Base-by-base conservation (phyloP, 1,284 basidiomycete genomes). In the Wallemia hederae region DNA sequence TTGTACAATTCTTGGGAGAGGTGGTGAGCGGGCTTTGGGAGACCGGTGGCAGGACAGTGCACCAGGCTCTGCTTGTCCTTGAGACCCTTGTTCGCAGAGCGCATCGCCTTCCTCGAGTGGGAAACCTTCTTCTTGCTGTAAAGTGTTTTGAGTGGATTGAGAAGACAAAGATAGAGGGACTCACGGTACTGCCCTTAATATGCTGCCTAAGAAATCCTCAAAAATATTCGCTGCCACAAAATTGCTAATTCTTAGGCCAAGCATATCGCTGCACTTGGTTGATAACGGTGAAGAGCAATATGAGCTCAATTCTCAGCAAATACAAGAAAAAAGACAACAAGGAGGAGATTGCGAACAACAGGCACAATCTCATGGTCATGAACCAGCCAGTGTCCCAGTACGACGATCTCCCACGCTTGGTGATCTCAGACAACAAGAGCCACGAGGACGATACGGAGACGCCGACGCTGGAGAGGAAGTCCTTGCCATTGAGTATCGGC, bases 61-160 rank as follows among this genome's bases (percentile, higher is more conserved):
- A 88, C 85, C 66, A 97, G 78, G 70, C 91, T 91, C 96, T 28
- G 5, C 22, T 34, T 89, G 71, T 96, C 90, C 72, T 91, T 90
- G 66, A 96, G 73, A 0, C 90, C 90, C 72, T 97, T 97, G 72
- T 92, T 89, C 1, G 90, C 85, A 61, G 80, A 80, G 27, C 91
- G 78, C 90, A 96, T 96, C n/a, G 82, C 78, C 71, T 97, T 97
- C 59, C 86, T 76, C 27, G 87, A 90, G 71, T 96, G 91, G 0
- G 89, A 89, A 9, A 81, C 78, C 74, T 94, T 94, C 72, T 83
- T 85, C 74, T 97, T 97, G 17, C 56, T 58, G 56, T 34, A n/a
- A 31, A 7, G 29, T 7, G n/a, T 15, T 11, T 49, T 49, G 39
- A 17, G 39, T 17, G 39, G 14, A n/a, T 17, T 5, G 39, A 11